phyloP scores from a whole-genome alignment of 805 yeast species.

The Metschnikowia gelsemii region DNA sequence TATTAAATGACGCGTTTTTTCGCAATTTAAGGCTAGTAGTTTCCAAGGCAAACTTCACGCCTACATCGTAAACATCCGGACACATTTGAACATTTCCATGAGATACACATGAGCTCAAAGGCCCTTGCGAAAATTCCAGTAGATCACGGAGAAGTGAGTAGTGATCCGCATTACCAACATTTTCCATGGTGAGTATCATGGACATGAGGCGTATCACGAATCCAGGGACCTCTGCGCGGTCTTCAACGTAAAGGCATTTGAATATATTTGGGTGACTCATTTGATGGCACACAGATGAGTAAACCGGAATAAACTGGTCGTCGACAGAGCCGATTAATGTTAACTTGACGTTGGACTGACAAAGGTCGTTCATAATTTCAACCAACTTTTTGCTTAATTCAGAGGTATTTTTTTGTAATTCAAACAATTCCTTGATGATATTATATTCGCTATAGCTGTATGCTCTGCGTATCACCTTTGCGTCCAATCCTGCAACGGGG shows the following conservation, averaged over 20 bases:
- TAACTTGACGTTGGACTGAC: constrained; percentile 32
- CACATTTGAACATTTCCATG: constrained; percentile 30
- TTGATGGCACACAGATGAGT: constrained; percentile 30
- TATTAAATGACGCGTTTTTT: constrained; percentile 5
- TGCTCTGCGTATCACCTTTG: constrained; percentile 40
- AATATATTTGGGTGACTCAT: constrained; percentile 39
- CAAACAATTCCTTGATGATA: constrained; percentile 37
- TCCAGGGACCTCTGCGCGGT: constrained; percentile 23
- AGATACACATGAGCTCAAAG: constrained; percentile 11
- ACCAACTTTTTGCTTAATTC: constrained; percentile 17
- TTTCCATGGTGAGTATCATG: constrained; percentile 31
- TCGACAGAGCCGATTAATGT: constrained; percentile 34
- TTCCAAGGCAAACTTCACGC: constrained; percentile 35
- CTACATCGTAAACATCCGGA: constrained; percentile 27
- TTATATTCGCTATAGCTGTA: constrained; percentile 37
- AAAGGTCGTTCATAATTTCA: constrained; percentile 23
- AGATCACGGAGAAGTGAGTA: constrained; percentile 28
- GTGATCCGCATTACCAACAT: constrained; percentile 38
- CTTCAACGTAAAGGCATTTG: constrained; percentile 27
- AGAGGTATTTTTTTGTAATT: constrained; percentile 28
- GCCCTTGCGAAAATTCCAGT: constrained; percentile 30
- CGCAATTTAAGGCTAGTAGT: constrained; percentile 31
- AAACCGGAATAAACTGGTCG: constrained; percentile 40
- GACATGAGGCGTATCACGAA: constrained; percentile 31
- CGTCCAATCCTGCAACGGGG: constrained; percentile 31